These are phyloP conservation scores for Apiosordaria backusii DNA, from an alignment of 495 filamentous ascomycete species.

Conservation along the genomic window DNA sequence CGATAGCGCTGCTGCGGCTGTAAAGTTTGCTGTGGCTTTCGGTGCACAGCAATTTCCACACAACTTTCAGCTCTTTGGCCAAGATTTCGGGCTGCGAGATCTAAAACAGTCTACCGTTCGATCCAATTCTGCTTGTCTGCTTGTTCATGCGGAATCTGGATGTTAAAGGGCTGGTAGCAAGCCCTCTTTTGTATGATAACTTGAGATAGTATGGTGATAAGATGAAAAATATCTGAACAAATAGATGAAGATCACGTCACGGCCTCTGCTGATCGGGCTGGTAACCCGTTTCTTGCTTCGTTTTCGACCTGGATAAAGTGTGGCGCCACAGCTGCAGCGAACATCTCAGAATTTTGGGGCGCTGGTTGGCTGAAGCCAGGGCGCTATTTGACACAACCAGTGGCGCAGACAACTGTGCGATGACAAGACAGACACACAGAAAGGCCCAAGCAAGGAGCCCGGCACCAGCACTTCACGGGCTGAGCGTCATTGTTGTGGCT, in stretches of 20 bases:
- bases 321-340: neutral
- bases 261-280: neutral
- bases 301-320: neutral
- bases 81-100: neutral
- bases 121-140: neutral
- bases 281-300: neutral
- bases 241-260: neutral
- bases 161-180: neutral
- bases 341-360: neutral
- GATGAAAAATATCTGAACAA: neutral
- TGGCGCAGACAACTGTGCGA: neutral
- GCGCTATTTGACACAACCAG: neutral
- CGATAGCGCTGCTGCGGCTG: neutral
- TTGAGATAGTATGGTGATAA: neutral
- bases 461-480: neutral
- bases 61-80: neutral
- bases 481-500: conserved; percentile 17
- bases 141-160: neutral
- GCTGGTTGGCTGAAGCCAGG: neutral
- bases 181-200: too few relatives aligned
- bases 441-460: neutral
- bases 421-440: too few relatives aligned
- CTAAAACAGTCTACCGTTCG: neutral
- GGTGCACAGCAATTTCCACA: neutral
- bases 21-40: neutral